A percentile compares a stretch with the other conserved stretches of the same genome.
Evolutionary conservation across 1,139 yeast species (phyloP).

Genomic region (Torulaspora globosa): DNA sequence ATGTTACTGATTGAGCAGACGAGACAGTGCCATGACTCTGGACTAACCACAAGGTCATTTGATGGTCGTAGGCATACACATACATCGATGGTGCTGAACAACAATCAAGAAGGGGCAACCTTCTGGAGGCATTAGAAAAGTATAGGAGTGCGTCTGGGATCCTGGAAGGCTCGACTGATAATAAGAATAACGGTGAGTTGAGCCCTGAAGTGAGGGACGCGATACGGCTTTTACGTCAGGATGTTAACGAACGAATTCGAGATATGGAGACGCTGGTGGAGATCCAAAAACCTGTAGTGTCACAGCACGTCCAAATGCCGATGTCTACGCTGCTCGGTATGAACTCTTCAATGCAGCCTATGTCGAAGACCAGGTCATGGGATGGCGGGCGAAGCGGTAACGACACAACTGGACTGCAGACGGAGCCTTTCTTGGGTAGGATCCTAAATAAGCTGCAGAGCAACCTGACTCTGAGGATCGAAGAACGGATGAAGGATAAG

Average conservation of each 20-base stretch:
- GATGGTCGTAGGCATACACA: conserved; percentile 19
- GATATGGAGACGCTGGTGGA: conserved; percentile 15
- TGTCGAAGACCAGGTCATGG: conserved; percentile 11
- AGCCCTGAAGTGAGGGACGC: conserved; percentile 21
- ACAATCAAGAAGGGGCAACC: conserved; percentile 19
- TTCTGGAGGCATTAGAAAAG: conserved; percentile 18
- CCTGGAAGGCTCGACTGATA: conserved; percentile 10
- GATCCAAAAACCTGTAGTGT: conserved; percentile 7
- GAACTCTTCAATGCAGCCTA: conserved; percentile 7
- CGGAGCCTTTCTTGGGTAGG: conserved; percentile 18
- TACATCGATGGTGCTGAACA: conserved; percentile 30
- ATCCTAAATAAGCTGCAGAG: conserved; percentile 17
- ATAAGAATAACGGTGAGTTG: conserved; percentile 7
- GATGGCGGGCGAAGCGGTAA: conserved; percentile 10
- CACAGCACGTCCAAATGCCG: conserved; percentile 6
- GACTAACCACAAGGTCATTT: neutral
- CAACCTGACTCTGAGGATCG: conserved; percentile 8
- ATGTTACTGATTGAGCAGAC: neutral
- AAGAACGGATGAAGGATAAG: conserved; percentile 10
- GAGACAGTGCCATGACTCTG: neutral
- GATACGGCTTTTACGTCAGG: conserved; percentile 22
- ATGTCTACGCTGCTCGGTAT: conserved; percentile 4
- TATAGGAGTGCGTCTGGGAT: conserved; percentile 20
- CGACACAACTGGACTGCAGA: conserved; percentile 8
- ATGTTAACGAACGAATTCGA: conserved; percentile 19